Percentiles rank a stretch among this genome's conserved stretches.
Conservation (phyloP, 192 early-diverging fungal genomes). For the Lobosporangium transversale region DNA sequence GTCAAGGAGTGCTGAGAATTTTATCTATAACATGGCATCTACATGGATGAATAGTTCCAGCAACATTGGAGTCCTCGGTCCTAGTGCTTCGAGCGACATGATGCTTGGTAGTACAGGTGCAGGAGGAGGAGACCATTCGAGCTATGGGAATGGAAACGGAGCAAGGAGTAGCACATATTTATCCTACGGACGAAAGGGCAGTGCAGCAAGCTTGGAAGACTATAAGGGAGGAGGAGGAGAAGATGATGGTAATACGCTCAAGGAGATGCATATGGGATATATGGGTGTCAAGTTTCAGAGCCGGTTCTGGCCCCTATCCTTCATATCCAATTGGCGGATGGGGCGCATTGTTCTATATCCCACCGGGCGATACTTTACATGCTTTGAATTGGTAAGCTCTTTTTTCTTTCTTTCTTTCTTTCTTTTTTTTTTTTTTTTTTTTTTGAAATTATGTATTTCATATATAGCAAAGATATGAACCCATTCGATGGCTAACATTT, state of each 20-base stretch:
- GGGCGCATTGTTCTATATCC: slow-evolving; percentile 58
- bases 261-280: slow-evolving; percentile 57
- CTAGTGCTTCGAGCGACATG: background rate
- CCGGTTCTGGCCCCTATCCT: slow-evolving; percentile 58
- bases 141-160: background rate
- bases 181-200: slow-evolving; percentile 19
- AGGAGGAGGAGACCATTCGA: no score
- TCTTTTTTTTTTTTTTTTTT: no score
- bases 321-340: slow-evolving; percentile 61
- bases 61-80: background rate
- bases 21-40: slow-evolving; percentile 14
- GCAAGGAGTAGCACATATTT: background rate
- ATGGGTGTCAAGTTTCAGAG: slow-evolving; percentile 56
- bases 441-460: background rate
- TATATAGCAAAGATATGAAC: background rate
- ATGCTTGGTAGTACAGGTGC: background rate
- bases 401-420: background rate
- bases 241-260: slow-evolving; percentile 27
- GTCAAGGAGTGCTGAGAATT: slow-evolving; percentile 12
- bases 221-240: no score
- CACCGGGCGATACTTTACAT: slow-evolving; percentile 55
- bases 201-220: slow-evolving; percentile 16
- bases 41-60: slow-evolving; percentile 14
- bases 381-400: slow-evolving; percentile 49
- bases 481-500: background rate